These are phyloP conservation scores for Debaryomyces coudertii DNA, from an alignment of 1,139 yeast genomes.

Conservation along the genomic window DNA sequence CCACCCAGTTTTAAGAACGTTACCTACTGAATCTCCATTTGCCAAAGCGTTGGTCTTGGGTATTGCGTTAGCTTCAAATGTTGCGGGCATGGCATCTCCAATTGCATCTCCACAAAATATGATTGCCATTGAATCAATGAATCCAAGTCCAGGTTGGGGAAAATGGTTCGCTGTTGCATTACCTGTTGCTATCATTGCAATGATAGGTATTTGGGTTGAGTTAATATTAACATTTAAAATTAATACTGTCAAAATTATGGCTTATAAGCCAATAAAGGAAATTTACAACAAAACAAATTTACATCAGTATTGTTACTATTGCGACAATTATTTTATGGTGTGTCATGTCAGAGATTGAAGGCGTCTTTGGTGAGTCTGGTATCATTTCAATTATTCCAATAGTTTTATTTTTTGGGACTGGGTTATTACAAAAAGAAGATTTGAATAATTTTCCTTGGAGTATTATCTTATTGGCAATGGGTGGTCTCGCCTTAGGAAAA, in stretches of 20 bases:
- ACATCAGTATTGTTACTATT: constrained; percentile 65
- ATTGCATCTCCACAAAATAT: constrained; percentile 96
- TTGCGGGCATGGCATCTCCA: constrained; percentile 97
- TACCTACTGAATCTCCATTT: constrained; percentile 77
- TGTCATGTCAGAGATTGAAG: constrained; percentile 63
- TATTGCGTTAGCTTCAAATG: constrained; percentile 86
- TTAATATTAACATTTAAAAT: constrained; percentile 70
- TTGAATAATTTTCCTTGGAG: constrained; percentile 95
- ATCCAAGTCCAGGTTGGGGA: constrained; percentile 91
- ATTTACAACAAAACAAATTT: constrained; percentile 73
- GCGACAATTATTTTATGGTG: constrained; percentile 87
- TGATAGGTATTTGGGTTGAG: constrained; percentile 71
- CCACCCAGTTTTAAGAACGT: constrained; percentile 81
- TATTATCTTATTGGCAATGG: constrained; percentile 92
- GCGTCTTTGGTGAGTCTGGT: constrained; percentile 85
- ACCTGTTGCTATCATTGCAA: constrained; percentile 70
- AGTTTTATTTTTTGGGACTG: constrained; percentile 84
- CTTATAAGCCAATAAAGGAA: constrained; percentile 71
- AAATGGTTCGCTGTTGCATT: constrained; percentile 89
- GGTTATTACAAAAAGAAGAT: constrained; percentile 79
- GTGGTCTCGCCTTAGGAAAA: constrained; percentile 91
- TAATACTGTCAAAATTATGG: constrained; percentile 45
- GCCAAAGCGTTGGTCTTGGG: constrained; percentile 86
- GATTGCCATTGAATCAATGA: constrained; percentile 84
- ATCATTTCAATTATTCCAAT: constrained; percentile 84